Conservation (phyloP, 1,139 yeast genomes). For the Nakaseomyces kungkrabaensis region DNA sequence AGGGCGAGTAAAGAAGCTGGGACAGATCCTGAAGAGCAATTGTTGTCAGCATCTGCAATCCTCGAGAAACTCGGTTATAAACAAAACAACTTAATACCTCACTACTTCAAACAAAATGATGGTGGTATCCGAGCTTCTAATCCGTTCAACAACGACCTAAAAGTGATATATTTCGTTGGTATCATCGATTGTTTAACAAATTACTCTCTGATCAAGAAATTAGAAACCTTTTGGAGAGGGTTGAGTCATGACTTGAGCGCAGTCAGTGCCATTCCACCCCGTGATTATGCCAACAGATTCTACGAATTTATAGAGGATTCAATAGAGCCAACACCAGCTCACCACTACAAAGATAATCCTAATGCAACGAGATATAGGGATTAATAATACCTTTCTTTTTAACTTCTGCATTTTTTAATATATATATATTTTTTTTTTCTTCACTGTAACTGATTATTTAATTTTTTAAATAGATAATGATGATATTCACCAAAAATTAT, state of each 20-base stretch:
- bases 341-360: slow-evolving; percentile 18
- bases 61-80: slow-evolving; percentile 1
- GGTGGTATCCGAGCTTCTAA: slow-evolving; percentile 82
- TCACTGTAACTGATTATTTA: no score
- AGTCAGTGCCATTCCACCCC: slow-evolving; percentile 84
- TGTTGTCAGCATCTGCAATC: background rate
- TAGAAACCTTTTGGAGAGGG: slow-evolving; percentile 83
- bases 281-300: slow-evolving; percentile 83
- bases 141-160: slow-evolving; percentile 49
- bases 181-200: slow-evolving; percentile 89
- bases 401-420: background rate
- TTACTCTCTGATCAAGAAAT: slow-evolving; percentile 62
- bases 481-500: no score
- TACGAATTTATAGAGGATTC: slow-evolving; percentile 47
- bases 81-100: slow-evolving; percentile 19
- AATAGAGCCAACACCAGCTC: slow-evolving; percentile 18
- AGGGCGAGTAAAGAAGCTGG: slow-evolving; percentile 19
- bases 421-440: background rate
- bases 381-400: slow-evolving; percentile 5
- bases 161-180: slow-evolving; percentile 79
- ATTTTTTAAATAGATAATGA: no score
- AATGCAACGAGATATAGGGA: slow-evolving; percentile 15
- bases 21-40: slow-evolving; percentile 3
- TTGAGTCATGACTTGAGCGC: slow-evolving; percentile 57
- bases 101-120: slow-evolving; percentile 66